Conservation (phyloP, 225 moss, liverwort and hornwort genomes). For the Marchantia polymorpha region DNA sequence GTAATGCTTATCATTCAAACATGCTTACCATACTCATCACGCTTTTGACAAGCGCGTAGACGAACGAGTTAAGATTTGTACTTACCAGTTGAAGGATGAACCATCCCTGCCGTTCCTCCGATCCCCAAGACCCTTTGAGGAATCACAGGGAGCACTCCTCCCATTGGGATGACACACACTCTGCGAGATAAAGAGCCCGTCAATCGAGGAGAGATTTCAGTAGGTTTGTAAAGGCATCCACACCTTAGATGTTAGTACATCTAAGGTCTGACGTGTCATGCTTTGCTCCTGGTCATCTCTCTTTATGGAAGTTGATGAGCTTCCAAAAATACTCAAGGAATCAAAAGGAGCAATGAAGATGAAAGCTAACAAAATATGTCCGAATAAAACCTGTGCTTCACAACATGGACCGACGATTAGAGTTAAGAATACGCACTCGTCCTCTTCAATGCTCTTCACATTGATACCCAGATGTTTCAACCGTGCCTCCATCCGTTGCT, state of each 20-base stretch:
- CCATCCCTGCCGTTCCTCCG: conserved; percentile 99
- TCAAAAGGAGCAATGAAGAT: background rate
- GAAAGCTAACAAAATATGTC: background rate
- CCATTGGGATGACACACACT: conserved; percentile 96
- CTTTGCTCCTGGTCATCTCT: background rate
- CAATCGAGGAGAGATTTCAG: background rate
- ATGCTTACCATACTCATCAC: no score
- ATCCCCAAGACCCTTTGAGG: conserved; percentile 97
- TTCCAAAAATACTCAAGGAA: background rate
- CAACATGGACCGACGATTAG: background rate
- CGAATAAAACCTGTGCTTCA: background rate
- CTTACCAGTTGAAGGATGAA: conserved; percentile 98
- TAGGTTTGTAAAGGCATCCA: background rate
- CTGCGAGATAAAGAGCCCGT: conserved; percentile 32
- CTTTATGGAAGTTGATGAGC: background rate
- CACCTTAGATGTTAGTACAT: background rate
- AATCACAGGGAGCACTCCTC: conserved; percentile 90
- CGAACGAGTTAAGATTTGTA: no score
- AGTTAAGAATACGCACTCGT: conserved; percentile 57
- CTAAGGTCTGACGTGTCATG: background rate
- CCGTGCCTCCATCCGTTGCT: conserved; percentile 91
- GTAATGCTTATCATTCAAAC: no score
- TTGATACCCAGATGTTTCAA: conserved; percentile 84
- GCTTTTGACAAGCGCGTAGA: no score
- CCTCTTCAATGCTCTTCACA: conserved; percentile 97